phyloP scores from a whole-genome alignment of 345 rosid species.

The Salix caprea region DNA sequence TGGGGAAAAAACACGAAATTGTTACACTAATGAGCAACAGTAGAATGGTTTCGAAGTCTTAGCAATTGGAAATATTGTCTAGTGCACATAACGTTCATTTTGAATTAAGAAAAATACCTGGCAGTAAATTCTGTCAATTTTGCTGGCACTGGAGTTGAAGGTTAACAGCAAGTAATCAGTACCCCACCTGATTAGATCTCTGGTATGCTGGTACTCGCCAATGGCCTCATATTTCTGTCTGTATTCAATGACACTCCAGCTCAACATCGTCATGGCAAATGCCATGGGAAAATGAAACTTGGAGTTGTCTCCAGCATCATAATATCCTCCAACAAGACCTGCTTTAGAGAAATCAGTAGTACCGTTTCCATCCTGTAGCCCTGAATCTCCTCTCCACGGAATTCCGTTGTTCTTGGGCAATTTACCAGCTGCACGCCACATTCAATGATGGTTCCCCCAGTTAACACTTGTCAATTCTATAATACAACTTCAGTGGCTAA shows the following conservation, averaged over 20 bases:
- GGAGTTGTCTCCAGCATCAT: slow-evolving; percentile 72
- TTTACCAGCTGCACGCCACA: slow-evolving; percentile 59
- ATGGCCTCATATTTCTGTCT: slow-evolving; percentile 54
- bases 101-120: slow-evolving; percentile 36
- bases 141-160: slow-evolving; percentile 64
- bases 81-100: not conserved
- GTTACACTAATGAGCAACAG: not conserved
- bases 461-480: not conserved
- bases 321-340: slow-evolving; percentile 79
- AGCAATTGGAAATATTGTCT: not conserved
- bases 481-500: not conserved
- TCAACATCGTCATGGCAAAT: slow-evolving; percentile 79
- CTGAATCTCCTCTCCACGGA: slow-evolving; percentile 75
- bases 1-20: not conserved
- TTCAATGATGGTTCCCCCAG: not conserved
- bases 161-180: slow-evolving; percentile 79
- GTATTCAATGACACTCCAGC: slow-evolving; percentile 93
- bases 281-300: slow-evolving; percentile 94
- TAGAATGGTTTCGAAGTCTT: no score
- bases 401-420: slow-evolving; percentile 60
- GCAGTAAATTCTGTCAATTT: slow-evolving; percentile 48
- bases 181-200: slow-evolving; percentile 77
- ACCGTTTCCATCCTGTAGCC: slow-evolving; percentile 52
- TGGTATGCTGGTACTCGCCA: slow-evolving; percentile 52
- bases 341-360: slow-evolving; percentile 35